phyloP scores from a whole-genome alignment of 169 alveolate species.

The Cryptosporidium meleagridis region DNA sequence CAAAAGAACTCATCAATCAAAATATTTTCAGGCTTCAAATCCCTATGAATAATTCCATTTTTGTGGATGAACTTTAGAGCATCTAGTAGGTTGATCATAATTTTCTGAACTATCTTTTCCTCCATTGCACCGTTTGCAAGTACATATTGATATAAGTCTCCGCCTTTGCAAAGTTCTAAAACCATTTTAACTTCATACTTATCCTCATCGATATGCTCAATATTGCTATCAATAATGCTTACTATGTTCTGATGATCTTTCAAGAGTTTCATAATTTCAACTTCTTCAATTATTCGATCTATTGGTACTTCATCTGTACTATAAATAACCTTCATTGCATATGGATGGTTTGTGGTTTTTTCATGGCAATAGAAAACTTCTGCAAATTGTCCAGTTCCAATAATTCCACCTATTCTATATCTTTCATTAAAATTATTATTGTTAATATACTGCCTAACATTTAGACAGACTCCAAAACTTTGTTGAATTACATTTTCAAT shows the following conservation, averaged over 20 bases:
- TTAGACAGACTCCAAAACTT: slow-evolving; percentile 51
- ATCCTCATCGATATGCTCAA: slow-evolving; percentile 57
- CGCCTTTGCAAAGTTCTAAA: slow-evolving; percentile 79
- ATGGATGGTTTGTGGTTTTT: slow-evolving; percentile 1
- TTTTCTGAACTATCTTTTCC: slow-evolving; percentile 36
- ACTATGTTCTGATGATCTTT: slow-evolving; percentile 44
- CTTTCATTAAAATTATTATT: slow-evolving; percentile 15
- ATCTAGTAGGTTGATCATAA: slow-evolving; percentile 63
- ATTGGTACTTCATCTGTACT: slow-evolving; percentile 49
- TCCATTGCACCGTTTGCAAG: slow-evolving; percentile 48
- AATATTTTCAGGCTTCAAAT: slow-evolving; percentile 60
- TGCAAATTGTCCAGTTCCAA: slow-evolving; percentile 69
- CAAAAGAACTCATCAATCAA: slow-evolving; percentile 43
- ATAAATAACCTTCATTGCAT: slow-evolving; percentile 56
- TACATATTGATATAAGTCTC: slow-evolving; percentile 77
- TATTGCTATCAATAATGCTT: slow-evolving; percentile 24
- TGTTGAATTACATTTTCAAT: slow-evolving; percentile 41
- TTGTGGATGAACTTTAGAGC: slow-evolving; percentile 78
- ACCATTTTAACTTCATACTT: slow-evolving; percentile 74
- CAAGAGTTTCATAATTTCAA: slow-evolving; percentile 49
- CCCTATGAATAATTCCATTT: slow-evolving; percentile 76
- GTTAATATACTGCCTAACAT: slow-evolving; percentile 34
- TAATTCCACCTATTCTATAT: slow-evolving; percentile 32
- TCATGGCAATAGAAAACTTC: slow-evolving; percentile 47
- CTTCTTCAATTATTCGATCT: slow-evolving; percentile 38